Base-by-base conservation (phyloP, 2,329 filamentous ascomycete genomes). In the Sarocladium brachiariae region DNA sequence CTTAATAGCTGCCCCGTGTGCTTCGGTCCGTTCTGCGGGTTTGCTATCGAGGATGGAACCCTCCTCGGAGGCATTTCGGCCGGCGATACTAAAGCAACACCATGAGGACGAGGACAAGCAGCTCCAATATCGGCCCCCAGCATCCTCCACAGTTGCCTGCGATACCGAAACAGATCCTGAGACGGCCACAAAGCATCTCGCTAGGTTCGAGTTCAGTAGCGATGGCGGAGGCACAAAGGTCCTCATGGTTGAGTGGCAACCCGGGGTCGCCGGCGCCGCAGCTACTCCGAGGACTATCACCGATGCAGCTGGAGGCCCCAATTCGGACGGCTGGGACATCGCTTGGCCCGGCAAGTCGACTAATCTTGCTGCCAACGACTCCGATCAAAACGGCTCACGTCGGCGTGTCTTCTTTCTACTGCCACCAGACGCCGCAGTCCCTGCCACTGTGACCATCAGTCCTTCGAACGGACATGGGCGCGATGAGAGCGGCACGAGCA, bases 241-340 rank as follows among this genome's bases (percentile, higher is more conserved):
- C 55, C 72, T 96, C 59, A 93, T 96, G 89, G 84, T 95, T 34
- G 89, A 96, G 66, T 96, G 90, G 90, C 83, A 88, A 63, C 64
- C 68, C 34, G 58, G 57, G 47, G 57, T 58, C 37, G 56, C 49
- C 46, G 19, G 53, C 9, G 53, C 54, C n/a, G 51, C 59, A 37
- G 54, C 45, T n/a, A 43, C 45, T 41, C 19, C 41, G 13, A 7
- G 27, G 27, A 48, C 18, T 23, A 45, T 39, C 14, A 37, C 25
- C 37, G 41, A 27, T 8, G 45, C 46, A 8, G 38, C n/a, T 16
- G 19, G 30, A 14, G 49, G n/a, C 14, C 34, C 54, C 48, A 49
- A 49, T 4, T 9, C 19, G n/a, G 19, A 43, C 21, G 45, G 19
- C 18, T 95, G 89, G 89, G 79, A 86, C 52, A 83, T 95, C 18